Percentiles rank a stretch among this genome's conserved stretches.
phyloP scores from a whole-genome alignment of 768 basidiomycete genomes.

The Tubosaeta sp. region DNA sequence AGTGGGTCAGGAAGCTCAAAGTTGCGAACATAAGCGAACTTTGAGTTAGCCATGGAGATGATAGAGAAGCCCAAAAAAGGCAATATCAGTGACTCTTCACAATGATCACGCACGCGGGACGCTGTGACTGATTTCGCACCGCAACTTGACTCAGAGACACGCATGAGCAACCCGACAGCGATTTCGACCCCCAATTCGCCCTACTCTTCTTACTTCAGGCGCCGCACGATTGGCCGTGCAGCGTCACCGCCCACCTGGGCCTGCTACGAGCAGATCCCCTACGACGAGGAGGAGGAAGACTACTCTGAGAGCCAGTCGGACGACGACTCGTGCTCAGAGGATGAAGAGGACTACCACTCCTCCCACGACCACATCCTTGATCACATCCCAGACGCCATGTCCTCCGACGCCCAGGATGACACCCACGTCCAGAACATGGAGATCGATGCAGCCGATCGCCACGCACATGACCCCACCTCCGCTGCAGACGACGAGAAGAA shows the following conservation, averaged over 20 bases:
- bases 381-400: constrained; percentile 23
- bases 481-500: constrained; percentile 33
- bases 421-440: constrained; percentile 52
- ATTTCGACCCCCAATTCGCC: constrained; percentile 24
- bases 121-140: constrained; percentile 7
- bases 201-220: constrained; percentile 42
- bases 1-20: constrained; percentile 89
- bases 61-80: constrained; percentile 13
- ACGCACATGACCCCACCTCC: constrained; percentile 1
- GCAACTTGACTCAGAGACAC: constrained; percentile 1
- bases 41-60: constrained; percentile 79
- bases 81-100: constrained; percentile 14
- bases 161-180: constrained; percentile 23
- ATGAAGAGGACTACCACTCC: constrained; percentile 58
- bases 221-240: constrained; percentile 73
- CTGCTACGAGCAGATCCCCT: constrained; percentile 86
- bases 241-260: constrained; percentile 86
- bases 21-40: constrained; percentile 83
- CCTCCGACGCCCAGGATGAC: constrained; percentile 35
- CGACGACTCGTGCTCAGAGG: constrained; percentile 64
- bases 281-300: constrained; percentile 52
- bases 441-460: constrained; percentile 39
- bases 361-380: constrained; percentile 28
- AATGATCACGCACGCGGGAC: constrained; percentile 9
- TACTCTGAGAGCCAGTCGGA: constrained; percentile 56